Evolutionary conservation across 1,139 yeast species (phyloP), one percentile per base, ranked within the genome.

Genomic region (Yamadazyma trypodendri): DNA sequence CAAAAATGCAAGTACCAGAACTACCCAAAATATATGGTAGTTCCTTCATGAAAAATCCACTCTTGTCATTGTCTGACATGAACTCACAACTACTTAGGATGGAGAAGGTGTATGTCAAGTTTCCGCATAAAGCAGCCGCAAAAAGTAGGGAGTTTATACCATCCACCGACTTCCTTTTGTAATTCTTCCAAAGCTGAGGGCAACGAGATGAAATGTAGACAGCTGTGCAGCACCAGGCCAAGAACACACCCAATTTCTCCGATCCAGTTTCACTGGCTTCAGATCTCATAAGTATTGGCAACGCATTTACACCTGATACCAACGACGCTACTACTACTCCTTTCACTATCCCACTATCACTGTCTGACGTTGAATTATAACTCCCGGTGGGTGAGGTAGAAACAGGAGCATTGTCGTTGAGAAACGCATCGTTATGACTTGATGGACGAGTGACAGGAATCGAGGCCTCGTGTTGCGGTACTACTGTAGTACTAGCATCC

Each of bases 11-110:
- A 0, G 97, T 89, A 4, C 97, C 97, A 0, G 90, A 77, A 46
- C 95, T 83, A 0, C 97, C 97, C 22, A 89, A 52, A 17, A 90
- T 72, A 52, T 84, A 90, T 0, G 97, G 96, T 38, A 88, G 61
- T 51, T 88, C 96, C 39, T 78, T 80, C 43, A 64, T 44, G 34
- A 89, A 60, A 53, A 86, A 90, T 9, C 51, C 65, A 33, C 55
- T 38, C 43, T 71, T 70, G 21, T 68, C 59, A 2, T 55, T 61
- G 8, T 50, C 57, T 28, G 44, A 50, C 3, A 68, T 39, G 39
- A 69, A 66, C 12, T 64, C 66, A 45, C 76, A 66, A 36, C 72
- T 66, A 38, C 86, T 69, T 32, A 87, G 52, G 21, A 90, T 82
- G 2, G 96, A 85, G 11, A 81, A 49, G 0, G 95, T 79, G 58